Evolutionary conservation across 2,329 filamentous ascomycete species (phyloP).

Genomic region (Hypoxylon sp.): DNA sequence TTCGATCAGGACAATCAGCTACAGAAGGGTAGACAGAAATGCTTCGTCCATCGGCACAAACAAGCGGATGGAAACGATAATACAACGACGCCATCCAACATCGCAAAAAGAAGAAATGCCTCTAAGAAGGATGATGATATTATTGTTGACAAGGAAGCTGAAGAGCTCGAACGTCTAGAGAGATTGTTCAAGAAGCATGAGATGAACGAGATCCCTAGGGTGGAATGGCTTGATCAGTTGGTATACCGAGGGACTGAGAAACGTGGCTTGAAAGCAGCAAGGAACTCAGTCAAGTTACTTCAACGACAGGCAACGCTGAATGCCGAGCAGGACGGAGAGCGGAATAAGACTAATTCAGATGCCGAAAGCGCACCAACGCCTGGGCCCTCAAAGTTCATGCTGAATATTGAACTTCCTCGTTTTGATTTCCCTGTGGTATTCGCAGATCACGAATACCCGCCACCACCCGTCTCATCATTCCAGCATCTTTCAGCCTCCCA

Average conservation of each 20-base stretch:
- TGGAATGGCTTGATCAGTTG: slow-evolving; percentile 95
- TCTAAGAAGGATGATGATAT: slow-evolving; percentile 65
- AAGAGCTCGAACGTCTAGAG: slow-evolving; percentile 91
- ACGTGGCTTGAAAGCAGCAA: slow-evolving; percentile 75
- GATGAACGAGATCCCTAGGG: slow-evolving; percentile 93
- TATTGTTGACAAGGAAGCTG: slow-evolving; percentile 76
- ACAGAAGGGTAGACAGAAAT: slow-evolving; percentile 93
- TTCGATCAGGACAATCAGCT: slow-evolving; percentile 94
- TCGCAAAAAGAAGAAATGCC: slow-evolving; percentile 68
- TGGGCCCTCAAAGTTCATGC: slow-evolving; percentile 75
- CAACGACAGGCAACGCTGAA: slow-evolving; percentile 62
- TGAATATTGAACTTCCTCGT: slow-evolving; percentile 91
- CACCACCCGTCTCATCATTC: slow-evolving; percentile 84
- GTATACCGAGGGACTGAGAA: slow-evolving; percentile 94
- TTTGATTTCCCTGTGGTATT: slow-evolving; percentile 98
- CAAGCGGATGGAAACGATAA: slow-evolving; percentile 87
- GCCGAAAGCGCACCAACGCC: slow-evolving; percentile 64
- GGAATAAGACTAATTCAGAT: slow-evolving; percentile 52
- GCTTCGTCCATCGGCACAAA: slow-evolving; percentile 84
- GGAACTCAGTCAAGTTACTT: slow-evolving; percentile 72
- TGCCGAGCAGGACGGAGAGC: slow-evolving; percentile 56
- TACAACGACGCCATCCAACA: slow-evolving; percentile 81
- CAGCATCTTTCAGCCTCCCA: slow-evolving; percentile 74
- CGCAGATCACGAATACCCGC: slow-evolving; percentile 91
- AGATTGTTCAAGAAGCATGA: slow-evolving; percentile 96